Evolutionary conservation across 2,329 filamentous ascomycete species (phyloP).

Genomic region (Trichoderma sp.): DNA sequence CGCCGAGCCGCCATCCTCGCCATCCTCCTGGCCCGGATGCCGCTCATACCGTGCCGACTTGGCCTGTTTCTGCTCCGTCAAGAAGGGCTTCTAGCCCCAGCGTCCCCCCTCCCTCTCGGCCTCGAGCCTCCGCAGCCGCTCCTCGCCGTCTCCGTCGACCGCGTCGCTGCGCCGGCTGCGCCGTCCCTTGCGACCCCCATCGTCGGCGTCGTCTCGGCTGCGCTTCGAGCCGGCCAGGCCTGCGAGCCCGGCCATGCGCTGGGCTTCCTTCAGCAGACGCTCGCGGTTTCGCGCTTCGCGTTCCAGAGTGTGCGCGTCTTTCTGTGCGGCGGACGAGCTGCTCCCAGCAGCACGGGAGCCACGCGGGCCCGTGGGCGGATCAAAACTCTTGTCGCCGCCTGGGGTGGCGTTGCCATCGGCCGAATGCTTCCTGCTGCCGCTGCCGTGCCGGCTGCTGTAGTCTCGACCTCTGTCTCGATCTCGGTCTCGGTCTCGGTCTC

Average conservation of each 20-base stretch:
- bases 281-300: constrained; percentile 68
- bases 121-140: constrained; percentile 58
- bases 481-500: constrained; percentile 44
- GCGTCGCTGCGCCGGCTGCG: constrained; percentile 53
- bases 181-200: constrained; percentile 45
- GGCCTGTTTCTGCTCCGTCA: not conserved
- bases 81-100: constrained; percentile 45
- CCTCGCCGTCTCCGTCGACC: constrained; percentile 51
- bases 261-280: constrained; percentile 67
- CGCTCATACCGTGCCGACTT: too few species aligned
- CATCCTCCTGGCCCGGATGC: not conserved
- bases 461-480: constrained; percentile 42
- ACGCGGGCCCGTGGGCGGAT: constrained; percentile 47
- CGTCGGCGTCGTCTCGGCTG: constrained; percentile 50
- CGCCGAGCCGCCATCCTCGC: not conserved
- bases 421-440: constrained; percentile 41
- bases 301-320: constrained; percentile 69
- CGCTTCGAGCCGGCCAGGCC: constrained; percentile 54
- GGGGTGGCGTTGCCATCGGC: constrained; percentile 35
- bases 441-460: constrained; percentile 38
- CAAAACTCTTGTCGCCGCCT: constrained; percentile 45
- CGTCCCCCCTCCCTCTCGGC: constrained; percentile 60
- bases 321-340: constrained; percentile 34
- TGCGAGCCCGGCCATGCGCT: constrained; percentile 61
- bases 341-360: constrained; percentile 31